A percentile compares a stretch with the other conserved stretches of the same genome.
These are phyloP conservation scores for Phytopythium oedochilum DNA, from an alignment of 352 stramenopile genomes.

Conservation along the genomic window DNA sequence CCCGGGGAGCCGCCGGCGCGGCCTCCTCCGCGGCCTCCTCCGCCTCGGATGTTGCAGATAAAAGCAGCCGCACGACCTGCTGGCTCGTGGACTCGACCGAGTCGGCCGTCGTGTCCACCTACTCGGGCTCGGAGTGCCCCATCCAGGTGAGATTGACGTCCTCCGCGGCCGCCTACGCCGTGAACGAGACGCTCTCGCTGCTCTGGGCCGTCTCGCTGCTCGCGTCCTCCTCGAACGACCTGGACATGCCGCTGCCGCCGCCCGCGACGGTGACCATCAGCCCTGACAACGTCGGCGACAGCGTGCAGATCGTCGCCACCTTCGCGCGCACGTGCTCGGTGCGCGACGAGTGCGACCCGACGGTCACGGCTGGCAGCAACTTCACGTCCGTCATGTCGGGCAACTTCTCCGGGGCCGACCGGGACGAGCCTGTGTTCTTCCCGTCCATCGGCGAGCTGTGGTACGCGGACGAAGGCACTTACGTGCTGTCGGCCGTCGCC, in stretches of 20 bases:
- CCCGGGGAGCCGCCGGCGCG: neutral
- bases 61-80: conserved; percentile 16
- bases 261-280: conserved; percentile 20
- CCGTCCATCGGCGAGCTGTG: conserved; percentile 26
- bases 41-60: neutral
- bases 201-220: conserved; percentile 37
- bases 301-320: conserved; percentile 41
- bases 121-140: conserved; percentile 18
- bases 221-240: conserved; percentile 24
- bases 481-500: conserved; percentile 41
- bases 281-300: conserved; percentile 17
- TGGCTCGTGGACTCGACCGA: conserved; percentile 30
- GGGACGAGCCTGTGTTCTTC: conserved; percentile 26
- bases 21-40: neutral
- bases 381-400: conserved; percentile 25
- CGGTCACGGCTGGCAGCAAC: conserved; percentile 7
- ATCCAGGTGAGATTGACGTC: conserved; percentile 31
- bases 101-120: conserved; percentile 15
- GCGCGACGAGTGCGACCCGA: conserved; percentile 29
- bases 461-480: conserved; percentile 28
- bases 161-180: conserved; percentile 20
- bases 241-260: conserved; percentile 41
- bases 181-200: conserved; percentile 35
- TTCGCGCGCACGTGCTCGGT: conserved; percentile 38
- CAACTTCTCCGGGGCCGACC: conserved; percentile 33